phyloP scores from a whole-genome alignment of 1,284 basidiomycete species.

The Tetrapyrgos nigripes region DNA sequence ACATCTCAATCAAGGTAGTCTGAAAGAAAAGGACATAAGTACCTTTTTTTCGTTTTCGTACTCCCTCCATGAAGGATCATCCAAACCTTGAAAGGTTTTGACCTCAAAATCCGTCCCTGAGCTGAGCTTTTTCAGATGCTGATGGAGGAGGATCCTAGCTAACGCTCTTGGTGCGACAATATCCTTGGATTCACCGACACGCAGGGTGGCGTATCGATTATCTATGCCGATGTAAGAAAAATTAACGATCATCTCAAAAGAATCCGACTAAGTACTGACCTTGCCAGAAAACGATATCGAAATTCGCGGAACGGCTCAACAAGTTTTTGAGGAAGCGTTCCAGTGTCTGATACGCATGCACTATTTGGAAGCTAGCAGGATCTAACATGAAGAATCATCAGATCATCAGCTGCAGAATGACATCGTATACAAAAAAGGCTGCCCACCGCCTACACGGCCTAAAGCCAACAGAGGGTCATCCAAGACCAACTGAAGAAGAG shows the following conservation, averaged over 20 bases:
- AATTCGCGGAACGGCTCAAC: constrained; percentile 54
- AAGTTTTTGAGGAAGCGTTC: constrained; percentile 60
- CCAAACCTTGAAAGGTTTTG: constrained; percentile 48
- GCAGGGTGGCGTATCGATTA: constrained; percentile 36
- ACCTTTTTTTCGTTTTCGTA: constrained; percentile 53
- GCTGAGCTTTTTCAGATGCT: constrained; percentile 51
- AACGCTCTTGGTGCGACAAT: constrained; percentile 53
- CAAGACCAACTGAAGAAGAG: constrained; percentile 63
- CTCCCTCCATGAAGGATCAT: constrained; percentile 54
- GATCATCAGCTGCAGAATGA: constrained; percentile 7
- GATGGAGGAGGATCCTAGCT: constrained; percentile 56
- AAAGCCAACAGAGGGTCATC: constrained; percentile 64
- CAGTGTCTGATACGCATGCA: constrained; percentile 63
- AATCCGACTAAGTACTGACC: constrained; percentile 46
- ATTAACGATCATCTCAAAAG: not conserved
- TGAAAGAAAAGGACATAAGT: constrained; percentile 1
- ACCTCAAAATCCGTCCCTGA: constrained; percentile 36
- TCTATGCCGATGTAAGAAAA: constrained; percentile 35
- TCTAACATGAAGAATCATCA: constrained; percentile 43
- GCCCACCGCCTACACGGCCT: constrained; percentile 49
- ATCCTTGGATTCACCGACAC: constrained; percentile 37
- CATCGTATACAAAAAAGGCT: not conserved
- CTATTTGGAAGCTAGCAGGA: constrained; percentile 62
- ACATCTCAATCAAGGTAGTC: not conserved
- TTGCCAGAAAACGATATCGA: constrained; percentile 70